A percentile compares a stretch with the other conserved stretches of the same genome.
Evolutionary conservation across 192 early-diverging fungal species (phyloP).

Genomic region (Thamnidium elegans): DNA sequence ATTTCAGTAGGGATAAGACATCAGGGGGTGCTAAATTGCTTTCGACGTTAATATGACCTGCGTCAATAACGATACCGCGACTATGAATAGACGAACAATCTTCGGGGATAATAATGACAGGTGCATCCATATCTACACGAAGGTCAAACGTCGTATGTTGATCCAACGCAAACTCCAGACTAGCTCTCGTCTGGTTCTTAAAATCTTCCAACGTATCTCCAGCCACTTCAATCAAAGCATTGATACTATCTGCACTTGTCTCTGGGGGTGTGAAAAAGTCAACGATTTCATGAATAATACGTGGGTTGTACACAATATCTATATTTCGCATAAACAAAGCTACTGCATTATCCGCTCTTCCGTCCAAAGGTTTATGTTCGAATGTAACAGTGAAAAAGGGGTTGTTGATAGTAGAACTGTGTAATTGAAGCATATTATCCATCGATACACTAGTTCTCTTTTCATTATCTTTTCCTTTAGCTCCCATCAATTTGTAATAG

Average conservation of each 20-base stretch:
- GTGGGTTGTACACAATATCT: conserved; percentile 86
- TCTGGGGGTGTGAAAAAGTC: conserved; percentile 83
- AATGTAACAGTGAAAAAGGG: conserved; percentile 75
- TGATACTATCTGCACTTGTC: conserved; percentile 69
- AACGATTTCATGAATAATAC: conserved; percentile 67
- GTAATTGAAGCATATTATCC: conserved; percentile 3
- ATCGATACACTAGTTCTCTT: not conserved
- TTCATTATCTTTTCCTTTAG: conserved; percentile 42
- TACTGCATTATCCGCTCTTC: conserved; percentile 81
- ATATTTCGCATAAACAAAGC: conserved; percentile 84
- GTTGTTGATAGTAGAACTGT: conserved; percentile 16
- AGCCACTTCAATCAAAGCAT: conserved; percentile 73
- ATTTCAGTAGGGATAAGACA: conserved; percentile 63
- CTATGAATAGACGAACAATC: conserved; percentile 54
- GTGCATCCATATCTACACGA: conserved; percentile 94
- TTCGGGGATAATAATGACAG: conserved; percentile 88
- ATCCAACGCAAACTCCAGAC: conserved; percentile 76
- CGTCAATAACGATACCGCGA: conserved; percentile 83
- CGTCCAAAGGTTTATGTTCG: conserved; percentile 90
- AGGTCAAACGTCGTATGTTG: conserved; percentile 89
- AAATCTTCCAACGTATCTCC: conserved; percentile 85
- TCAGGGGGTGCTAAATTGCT: conserved; percentile 76
- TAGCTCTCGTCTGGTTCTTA: conserved; percentile 84
- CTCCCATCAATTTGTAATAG: conserved; percentile 53
- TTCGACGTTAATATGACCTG: conserved; percentile 87